These are phyloP conservation scores for Starmerella cellae DNA, from an alignment of 805 yeast species.

Conservation along the genomic window DNA sequence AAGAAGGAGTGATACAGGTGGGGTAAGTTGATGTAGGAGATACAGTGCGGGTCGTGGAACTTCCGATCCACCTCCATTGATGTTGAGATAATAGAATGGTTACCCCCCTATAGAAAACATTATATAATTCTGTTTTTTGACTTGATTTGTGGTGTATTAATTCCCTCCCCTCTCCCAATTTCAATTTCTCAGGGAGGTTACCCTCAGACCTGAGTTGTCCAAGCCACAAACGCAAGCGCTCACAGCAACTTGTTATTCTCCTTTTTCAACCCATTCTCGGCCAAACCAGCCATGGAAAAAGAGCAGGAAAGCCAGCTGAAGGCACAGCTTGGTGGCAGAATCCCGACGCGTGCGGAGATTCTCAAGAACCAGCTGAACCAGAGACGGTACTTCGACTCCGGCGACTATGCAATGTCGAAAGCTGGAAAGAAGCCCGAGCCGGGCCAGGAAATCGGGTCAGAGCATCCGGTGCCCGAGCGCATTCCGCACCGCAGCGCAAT, in stretches of 20 bases:
- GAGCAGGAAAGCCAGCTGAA: conserved; percentile 10
- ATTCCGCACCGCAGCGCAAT: conserved; percentile 21
- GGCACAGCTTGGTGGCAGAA: conserved; percentile 11
- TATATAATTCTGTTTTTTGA: too few species aligned
- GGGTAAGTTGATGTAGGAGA: too few species aligned
- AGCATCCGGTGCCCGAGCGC: conserved; percentile 23
- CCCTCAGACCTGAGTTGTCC: too few species aligned
- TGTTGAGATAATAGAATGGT: too few species aligned
- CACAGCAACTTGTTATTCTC: background rate
- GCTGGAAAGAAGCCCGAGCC: conserved; percentile 26
- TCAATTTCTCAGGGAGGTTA: too few species aligned
- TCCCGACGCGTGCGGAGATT: conserved; percentile 22
- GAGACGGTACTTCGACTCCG: conserved; percentile 81
- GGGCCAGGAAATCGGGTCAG: conserved; percentile 20
- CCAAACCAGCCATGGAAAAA: conserved; percentile 4
- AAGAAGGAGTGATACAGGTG: too few species aligned
- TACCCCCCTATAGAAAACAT: too few species aligned
- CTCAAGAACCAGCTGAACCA: conserved; percentile 39
- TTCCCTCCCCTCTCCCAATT: too few species aligned
- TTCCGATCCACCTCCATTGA: too few species aligned
- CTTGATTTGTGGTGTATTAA: too few species aligned
- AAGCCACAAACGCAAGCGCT: too few species aligned
- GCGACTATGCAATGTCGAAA: conserved; percentile 73
- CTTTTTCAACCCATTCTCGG: background rate
- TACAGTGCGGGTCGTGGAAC: too few species aligned